Conservation (phyloP, 139 green algal genomes). For the Tetradesmus obliquus region DNA sequence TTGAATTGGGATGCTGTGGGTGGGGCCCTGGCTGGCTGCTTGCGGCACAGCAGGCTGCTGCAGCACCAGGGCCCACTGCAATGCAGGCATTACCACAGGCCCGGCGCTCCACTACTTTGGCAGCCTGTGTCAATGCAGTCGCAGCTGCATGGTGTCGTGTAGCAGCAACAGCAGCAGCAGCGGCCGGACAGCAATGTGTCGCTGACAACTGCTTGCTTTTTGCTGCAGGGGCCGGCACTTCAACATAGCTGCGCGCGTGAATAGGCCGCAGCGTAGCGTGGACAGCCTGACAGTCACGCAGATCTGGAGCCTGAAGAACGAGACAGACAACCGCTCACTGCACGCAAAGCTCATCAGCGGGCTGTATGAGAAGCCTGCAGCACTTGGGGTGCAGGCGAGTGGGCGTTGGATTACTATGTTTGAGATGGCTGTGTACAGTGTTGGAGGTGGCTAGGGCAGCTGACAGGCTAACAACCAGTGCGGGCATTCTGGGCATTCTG, state of each 20-base stretch:
- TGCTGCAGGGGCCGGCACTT: slow-evolving; percentile 49
- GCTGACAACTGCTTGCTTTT: neutral
- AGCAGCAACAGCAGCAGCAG: neutral
- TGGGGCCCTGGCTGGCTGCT: too few species aligned
- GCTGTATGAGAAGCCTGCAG: slow-evolving; percentile 62
- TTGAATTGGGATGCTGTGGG: neutral
- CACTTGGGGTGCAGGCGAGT: slow-evolving; percentile 57
- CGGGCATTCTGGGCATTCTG: too few species aligned
- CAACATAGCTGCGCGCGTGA: slow-evolving; percentile 52
- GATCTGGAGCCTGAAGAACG: slow-evolving; percentile 77
- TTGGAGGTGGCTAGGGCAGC: too few species aligned
- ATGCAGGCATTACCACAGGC: too few species aligned
- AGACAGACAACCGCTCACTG: slow-evolving; percentile 67
- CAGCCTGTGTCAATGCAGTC: too few species aligned
- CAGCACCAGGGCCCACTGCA: too few species aligned
- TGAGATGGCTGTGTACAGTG: too few species aligned
- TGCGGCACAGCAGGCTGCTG: too few species aligned
- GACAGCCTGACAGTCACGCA: slow-evolving; percentile 78
- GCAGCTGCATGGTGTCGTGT: too few species aligned
- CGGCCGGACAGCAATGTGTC: neutral
- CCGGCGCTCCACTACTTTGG: too few species aligned
- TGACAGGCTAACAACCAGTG: too few species aligned
- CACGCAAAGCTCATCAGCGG: slow-evolving; percentile 70
- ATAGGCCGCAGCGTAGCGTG: slow-evolving; percentile 61
- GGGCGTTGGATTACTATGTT: neutral